phyloP scores from a whole-genome alignment of 2,329 filamentous ascomycete genomes.

The Neodidymelliopsis sp. region DNA sequence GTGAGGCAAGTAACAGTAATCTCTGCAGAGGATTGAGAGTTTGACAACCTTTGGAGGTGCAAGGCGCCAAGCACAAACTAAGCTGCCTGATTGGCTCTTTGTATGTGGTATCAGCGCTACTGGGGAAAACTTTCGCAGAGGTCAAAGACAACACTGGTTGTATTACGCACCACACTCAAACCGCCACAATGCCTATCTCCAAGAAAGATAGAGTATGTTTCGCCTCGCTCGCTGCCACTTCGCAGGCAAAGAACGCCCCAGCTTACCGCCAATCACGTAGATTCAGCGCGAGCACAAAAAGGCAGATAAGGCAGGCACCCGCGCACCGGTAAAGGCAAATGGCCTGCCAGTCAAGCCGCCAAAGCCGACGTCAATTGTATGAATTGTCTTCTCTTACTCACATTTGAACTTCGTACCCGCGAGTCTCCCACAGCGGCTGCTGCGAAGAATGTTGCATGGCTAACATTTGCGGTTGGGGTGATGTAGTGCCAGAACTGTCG shows the following conservation, averaged over 20 bases:
- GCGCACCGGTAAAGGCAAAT: slow-evolving; percentile 62
- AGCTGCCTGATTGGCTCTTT: neutral
- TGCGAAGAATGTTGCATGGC: slow-evolving; percentile 1
- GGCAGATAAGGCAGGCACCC: slow-evolving; percentile 62
- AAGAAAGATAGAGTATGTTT: slow-evolving; percentile 56
- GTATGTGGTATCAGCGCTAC: neutral
- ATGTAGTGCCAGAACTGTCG: slow-evolving; percentile 60
- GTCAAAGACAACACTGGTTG: neutral
- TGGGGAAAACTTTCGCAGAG: neutral
- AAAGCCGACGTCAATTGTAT: slow-evolving; percentile 60
- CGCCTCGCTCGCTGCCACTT: neutral
- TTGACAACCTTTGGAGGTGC: too few species aligned
- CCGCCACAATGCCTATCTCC: slow-evolving; percentile 55
- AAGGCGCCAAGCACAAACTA: too few species aligned
- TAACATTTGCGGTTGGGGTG: slow-evolving; percentile 4
- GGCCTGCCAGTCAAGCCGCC: slow-evolving; percentile 63
- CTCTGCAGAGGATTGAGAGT: too few species aligned
- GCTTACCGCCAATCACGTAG: slow-evolving; percentile 38
- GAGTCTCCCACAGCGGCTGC: neutral
- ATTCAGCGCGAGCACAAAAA: slow-evolving; percentile 63
- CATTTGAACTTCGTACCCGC: neutral
- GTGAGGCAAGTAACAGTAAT: too few species aligned
- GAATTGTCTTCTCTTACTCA: slow-evolving; percentile 15
- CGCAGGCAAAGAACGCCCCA: neutral
- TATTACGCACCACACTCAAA: neutral